A percentile compares a stretch with the other conserved stretches of the same genome.
Conservation (phyloP, 148 eudicot genomes). For the Heliosperma pusillum region DNA sequence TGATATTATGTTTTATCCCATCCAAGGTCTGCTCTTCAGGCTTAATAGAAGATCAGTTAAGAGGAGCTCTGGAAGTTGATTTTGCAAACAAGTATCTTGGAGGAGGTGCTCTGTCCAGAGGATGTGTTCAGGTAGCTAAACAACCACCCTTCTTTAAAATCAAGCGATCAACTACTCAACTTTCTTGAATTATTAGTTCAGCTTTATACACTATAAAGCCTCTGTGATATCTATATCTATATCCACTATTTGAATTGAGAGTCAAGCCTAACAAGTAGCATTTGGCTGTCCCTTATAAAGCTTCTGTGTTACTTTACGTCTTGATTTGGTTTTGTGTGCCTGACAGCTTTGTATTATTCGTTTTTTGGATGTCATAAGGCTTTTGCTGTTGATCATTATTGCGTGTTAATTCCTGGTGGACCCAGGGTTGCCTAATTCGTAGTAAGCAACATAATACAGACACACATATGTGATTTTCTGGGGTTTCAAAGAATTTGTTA, state of each 20-base stretch:
- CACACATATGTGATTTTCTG: not conserved
- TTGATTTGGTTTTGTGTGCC: not conserved
- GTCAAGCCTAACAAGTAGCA: not conserved
- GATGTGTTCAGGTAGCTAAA: slow-evolving; percentile 82
- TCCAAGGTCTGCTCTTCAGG: slow-evolving; percentile 63
- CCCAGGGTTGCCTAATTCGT: not conserved
- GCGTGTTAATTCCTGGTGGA: not conserved
- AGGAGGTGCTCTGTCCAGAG: slow-evolving; percentile 80
- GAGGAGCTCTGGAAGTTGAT: slow-evolving; percentile 85
- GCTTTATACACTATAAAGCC: too few relatives aligned
- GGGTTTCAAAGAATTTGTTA: not conserved
- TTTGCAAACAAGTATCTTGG: slow-evolving; percentile 91
- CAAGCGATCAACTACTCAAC: not conserved
- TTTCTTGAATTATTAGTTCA: not conserved
- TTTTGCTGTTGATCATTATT: not conserved
- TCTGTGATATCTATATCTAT: too few relatives aligned
- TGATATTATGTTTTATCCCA: slow-evolving; percentile 7
- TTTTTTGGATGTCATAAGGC: not conserved
- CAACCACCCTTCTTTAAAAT: not conserved
- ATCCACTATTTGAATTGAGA: too few relatives aligned
- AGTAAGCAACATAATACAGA: not conserved
- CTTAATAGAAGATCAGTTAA: slow-evolving; percentile 77
- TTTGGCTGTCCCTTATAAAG: not conserved
- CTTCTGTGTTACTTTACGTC: not conserved
- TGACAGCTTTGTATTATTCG: not conserved